Percentiles rank a stretch among this genome's conserved stretches.
These are phyloP conservation scores for Hypoxylon crocopeplum DNA, from an alignment of 495 filamentous ascomycete species.

Conservation along the genomic window DNA sequence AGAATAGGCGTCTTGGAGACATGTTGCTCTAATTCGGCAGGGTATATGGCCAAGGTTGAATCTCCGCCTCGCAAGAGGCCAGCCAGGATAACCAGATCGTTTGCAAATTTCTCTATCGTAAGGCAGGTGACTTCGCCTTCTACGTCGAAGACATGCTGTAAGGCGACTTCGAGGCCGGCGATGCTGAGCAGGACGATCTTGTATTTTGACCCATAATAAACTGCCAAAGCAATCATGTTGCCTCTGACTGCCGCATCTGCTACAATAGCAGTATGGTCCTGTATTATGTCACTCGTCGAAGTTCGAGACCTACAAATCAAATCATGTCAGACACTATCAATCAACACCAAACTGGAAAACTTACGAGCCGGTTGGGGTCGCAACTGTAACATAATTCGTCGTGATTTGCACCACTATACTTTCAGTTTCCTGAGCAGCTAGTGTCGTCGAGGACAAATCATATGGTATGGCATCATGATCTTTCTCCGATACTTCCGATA, in stretches of 20 bases:
- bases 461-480: slow-evolving; percentile 52
- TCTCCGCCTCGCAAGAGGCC: slow-evolving; percentile 39
- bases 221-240: slow-evolving; percentile 45
- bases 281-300: slow-evolving; percentile 34
- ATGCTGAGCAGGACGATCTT: slow-evolving; percentile 43
- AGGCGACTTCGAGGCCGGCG: slow-evolving; percentile 24
- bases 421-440: slow-evolving; percentile 52
- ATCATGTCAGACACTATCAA: slow-evolving; percentile 5
- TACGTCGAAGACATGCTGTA: slow-evolving; percentile 35
- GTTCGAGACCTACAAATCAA: slow-evolving; percentile 35
- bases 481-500: slow-evolving; percentile 41
- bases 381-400: slow-evolving; percentile 51
- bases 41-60: slow-evolving; percentile 37
- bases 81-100: slow-evolving; percentile 37
- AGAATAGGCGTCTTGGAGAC: slow-evolving; percentile 5
- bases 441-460: slow-evolving; percentile 59
- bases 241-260: slow-evolving; percentile 43
- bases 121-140: slow-evolving; percentile 53
- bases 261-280: slow-evolving; percentile 29
- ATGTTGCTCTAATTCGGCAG: slow-evolving; percentile 8
- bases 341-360: slow-evolving; percentile 24
- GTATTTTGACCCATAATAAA: slow-evolving; percentile 40
- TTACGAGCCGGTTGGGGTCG: slow-evolving; percentile 36
- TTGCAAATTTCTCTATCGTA: slow-evolving; percentile 26
- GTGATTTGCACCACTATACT: slow-evolving; percentile 63